Conservation (phyloP, 2,329 filamentous ascomycete genomes). For the Exophiala sp. region DNA sequence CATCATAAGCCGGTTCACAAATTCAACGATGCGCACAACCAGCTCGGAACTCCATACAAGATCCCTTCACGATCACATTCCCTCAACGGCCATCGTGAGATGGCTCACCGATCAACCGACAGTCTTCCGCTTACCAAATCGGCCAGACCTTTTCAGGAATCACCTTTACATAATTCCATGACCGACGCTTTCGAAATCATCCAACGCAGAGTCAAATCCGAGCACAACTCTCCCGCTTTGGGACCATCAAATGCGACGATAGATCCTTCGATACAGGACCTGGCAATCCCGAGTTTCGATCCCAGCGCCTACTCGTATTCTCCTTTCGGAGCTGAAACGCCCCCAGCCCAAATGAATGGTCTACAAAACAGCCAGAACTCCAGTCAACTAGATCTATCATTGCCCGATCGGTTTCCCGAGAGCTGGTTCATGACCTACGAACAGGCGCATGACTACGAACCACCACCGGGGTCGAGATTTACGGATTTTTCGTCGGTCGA, state of each 20-base stretch:
- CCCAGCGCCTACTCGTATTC: constrained; percentile 33
- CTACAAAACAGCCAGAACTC: constrained; percentile 30
- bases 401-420: constrained; percentile 37
- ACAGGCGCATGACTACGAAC: constrained; percentile 33
- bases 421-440: constrained; percentile 42
- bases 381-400: constrained; percentile 25
- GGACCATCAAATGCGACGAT: constrained; percentile 27
- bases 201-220: constrained; percentile 38
- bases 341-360: constrained; percentile 26
- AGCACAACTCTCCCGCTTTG: constrained; percentile 44
- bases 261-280: constrained; percentile 22
- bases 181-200: constrained; percentile 32
- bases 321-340: constrained; percentile 33
- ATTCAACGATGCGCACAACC: constrained; percentile 60
- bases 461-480: constrained; percentile 16
- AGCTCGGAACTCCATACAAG: constrained; percentile 55
- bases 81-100: constrained; percentile 42
- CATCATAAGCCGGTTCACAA: constrained; percentile 61
- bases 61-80: constrained; percentile 50
- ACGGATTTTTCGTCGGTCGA: constrained; percentile 34
- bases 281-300: constrained; percentile 33
- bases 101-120: constrained; percentile 49
- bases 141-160: constrained; percentile 28
- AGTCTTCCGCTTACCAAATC: constrained; percentile 42
- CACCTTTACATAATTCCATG: constrained; percentile 31